Conservation (phyloP, 257 asterid species). For the Leptodermis oblonga region DNA sequence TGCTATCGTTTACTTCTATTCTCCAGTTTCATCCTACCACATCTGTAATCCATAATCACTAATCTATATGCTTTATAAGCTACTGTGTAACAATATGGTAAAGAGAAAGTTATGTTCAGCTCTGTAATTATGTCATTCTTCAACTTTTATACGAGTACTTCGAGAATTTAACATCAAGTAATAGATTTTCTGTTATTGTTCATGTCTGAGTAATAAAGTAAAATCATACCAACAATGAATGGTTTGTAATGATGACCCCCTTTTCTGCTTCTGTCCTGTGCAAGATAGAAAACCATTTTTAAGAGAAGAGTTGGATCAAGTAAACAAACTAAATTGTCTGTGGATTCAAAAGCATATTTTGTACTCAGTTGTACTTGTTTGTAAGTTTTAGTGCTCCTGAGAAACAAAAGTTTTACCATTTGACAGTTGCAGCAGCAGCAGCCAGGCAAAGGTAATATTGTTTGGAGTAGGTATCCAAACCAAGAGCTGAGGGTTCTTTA, state of each 20-base stretch:
- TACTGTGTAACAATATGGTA: not conserved
- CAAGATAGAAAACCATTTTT: slow-evolving; percentile 20
- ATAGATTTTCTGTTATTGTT: slow-evolving; percentile 1
- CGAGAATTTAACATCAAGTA: not conserved
- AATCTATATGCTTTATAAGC: not conserved
- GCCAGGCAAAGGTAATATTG: slow-evolving; percentile 98
- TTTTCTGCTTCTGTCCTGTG: slow-evolving; percentile 96
- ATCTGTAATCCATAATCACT: not conserved
- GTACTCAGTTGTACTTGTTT: not conserved
- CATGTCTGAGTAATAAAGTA: not conserved
- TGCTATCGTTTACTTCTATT: too few species aligned
- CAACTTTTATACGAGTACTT: not conserved
- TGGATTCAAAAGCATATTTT: not conserved
- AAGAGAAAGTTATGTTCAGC: not conserved
- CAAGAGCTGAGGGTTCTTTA: slow-evolving; percentile 91
- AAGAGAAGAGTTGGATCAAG: slow-evolving; percentile 6
- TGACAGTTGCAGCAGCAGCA: slow-evolving; percentile 95
- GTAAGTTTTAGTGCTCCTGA: not conserved
- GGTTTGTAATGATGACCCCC: slow-evolving; percentile 85
- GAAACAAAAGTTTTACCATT: slow-evolving; percentile 51
- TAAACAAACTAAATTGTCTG: not conserved
- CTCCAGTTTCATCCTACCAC: too few species aligned
- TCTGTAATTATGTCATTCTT: too few species aligned
- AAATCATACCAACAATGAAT: slow-evolving; percentile 78
- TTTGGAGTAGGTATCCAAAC: slow-evolving; percentile 83